A percentile compares a stretch with the other conserved stretches of the same genome.
Conservation (phyloP, 176 grass and related monocot species). For the Aegilops sharonensis region DNA sequence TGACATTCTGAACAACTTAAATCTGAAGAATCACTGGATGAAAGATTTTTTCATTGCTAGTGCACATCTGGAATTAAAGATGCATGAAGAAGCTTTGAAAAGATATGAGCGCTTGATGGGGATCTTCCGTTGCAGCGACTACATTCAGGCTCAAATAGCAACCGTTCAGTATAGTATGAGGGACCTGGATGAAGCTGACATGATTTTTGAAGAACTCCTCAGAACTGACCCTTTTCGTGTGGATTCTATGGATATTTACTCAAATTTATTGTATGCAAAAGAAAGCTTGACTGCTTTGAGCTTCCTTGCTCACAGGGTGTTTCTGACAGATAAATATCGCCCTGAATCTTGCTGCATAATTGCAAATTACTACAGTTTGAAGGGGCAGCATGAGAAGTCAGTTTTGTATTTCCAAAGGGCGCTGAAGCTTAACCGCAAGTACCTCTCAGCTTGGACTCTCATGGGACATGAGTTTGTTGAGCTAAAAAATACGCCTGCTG, state of each 20-base stretch:
- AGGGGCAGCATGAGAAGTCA: constrained; percentile 93
- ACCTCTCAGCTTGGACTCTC: constrained; percentile 95
- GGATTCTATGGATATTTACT: constrained; percentile 96
- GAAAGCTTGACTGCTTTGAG: constrained; percentile 85
- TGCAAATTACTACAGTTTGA: constrained; percentile 99
- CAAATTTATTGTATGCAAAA: constrained; percentile 95
- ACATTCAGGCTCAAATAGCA: constrained; percentile 96
- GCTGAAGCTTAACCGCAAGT: constrained; percentile 92
- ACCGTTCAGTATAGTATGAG: constrained; percentile 87
- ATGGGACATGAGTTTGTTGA: constrained; percentile 99
- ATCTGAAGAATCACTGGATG: constrained; percentile 98
- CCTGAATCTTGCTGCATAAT: constrained; percentile 98
- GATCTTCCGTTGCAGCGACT: constrained; percentile 73
- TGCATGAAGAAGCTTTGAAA: constrained; percentile 88
- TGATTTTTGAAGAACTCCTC: constrained; percentile 97
- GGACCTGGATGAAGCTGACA: constrained; percentile 95
- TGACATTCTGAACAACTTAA: constrained; percentile 78
- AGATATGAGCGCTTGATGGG: constrained; percentile 75
- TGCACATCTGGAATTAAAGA: constrained; percentile 90
- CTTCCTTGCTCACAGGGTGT: constrained; percentile 97
- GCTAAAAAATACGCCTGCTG: constrained; percentile 96
- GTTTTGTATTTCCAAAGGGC: constrained; percentile 88
- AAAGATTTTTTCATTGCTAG: constrained; percentile 97
- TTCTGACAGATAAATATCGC: constrained; percentile 94
- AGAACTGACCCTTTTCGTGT: constrained; percentile 91